Evolutionary conservation across 305 asterid species (phyloP), one percentile per base, ranked within the genome.

Genomic region (Fraxinus baroniana): DNA sequence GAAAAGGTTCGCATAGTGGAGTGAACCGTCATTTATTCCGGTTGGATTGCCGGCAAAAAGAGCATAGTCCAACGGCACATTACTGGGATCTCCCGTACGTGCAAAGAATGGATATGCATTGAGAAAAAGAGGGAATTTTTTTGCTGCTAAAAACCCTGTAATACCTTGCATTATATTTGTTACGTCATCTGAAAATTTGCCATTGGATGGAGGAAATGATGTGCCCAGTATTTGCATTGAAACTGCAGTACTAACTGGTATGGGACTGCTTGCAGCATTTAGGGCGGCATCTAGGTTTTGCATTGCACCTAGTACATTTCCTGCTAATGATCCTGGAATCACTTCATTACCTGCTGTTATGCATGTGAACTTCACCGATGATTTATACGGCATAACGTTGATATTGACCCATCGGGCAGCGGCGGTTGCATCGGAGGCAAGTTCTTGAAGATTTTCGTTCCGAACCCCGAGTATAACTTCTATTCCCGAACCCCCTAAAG

Each of bases 331-430:
- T 26, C 87, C 87, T n/a, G 89, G 86, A 37, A 84, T 60, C 10
- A 87, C 88, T 87, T 87, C 89, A 77, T 87, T 87, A 12, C 89
- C 89, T 3, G 85, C 89, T 0, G 83, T n/a, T 20, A 87, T 49
- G 75, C 57, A 77, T 3, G 83, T 68, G 78, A 87, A 18, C 0
- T 37, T 80, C 2, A 79, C 28, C 0, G 41, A 49, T 0, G 82
- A 52, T 17, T 7, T 39, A 44, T 84, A 74, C 4, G 86, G 89
- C 2, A 57, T 12, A 60, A 87, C 49, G 49, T 87, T 74, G 32
- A 18, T 68, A 1, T 32, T 39, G 5, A 87, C 78, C 89, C 89
- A 87, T 36, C 62, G 9, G 8, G 41, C 52, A 0, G 89, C 86
- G 12, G 44, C 77, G 2, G 79, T 13, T 36, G 81, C 20, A 71